phyloP scores from a whole-genome alignment of 164 flowering plant species.

The Amborella trichopoda region DNA sequence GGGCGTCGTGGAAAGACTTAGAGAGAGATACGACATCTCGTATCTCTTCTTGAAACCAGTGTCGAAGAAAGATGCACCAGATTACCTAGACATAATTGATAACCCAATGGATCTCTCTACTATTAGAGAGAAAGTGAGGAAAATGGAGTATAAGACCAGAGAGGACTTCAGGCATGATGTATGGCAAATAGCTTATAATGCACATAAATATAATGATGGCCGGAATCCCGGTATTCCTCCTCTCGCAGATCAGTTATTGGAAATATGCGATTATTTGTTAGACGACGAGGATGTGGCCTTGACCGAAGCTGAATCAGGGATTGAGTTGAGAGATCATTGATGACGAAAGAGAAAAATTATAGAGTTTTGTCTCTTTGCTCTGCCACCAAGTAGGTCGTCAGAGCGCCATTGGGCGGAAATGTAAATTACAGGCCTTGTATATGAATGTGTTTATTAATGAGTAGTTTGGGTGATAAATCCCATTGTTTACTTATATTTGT shows the following conservation, averaged over 20 bases:
- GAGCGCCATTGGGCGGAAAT: too few relatives aligned
- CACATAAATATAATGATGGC: constrained; percentile 66
- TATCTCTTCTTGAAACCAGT: constrained; percentile 84
- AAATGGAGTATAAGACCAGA: constrained; percentile 60
- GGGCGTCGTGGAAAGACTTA: constrained; percentile 55
- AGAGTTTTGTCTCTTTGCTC: not conserved
- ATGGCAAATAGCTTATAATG: constrained; percentile 75
- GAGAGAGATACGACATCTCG: constrained; percentile 35
- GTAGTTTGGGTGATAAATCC: too few relatives aligned
- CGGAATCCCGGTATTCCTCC: constrained; percentile 91
- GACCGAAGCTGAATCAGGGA: constrained; percentile 70
- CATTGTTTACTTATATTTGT: too few relatives aligned
- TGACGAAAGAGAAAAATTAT: not conserved
- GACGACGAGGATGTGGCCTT: constrained; percentile 23
- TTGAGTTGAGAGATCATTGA: constrained; percentile 14
- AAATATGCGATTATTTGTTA: constrained; percentile 67
- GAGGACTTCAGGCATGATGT: constrained; percentile 83
- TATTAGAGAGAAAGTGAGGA: constrained; percentile 71
- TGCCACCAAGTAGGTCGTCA: too few relatives aligned
- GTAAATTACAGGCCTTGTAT: too few relatives aligned
- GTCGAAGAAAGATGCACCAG: constrained; percentile 85
- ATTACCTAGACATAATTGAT: constrained; percentile 50
- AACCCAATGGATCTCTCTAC: constrained; percentile 90
- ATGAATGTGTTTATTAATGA: too few relatives aligned
- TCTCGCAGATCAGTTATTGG: constrained; percentile 88